Base-by-base conservation (phyloP, 2,329 filamentous ascomycete genomes). In the Pseudonectria foliicola region DNA sequence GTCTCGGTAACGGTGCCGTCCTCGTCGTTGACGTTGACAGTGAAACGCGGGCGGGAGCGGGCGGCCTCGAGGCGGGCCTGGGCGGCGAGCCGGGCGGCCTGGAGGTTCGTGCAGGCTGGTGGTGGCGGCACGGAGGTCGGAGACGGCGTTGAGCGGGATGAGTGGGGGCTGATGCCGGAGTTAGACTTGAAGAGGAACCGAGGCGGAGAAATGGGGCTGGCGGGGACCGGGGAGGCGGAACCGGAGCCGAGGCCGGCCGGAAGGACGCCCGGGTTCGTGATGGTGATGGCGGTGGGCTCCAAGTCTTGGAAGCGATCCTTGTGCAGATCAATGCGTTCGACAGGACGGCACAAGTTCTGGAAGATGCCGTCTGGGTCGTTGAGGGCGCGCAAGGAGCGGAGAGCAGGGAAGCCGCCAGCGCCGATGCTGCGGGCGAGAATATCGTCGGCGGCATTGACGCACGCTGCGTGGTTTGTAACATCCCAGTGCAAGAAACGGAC, bases 281-380 rank as follows among this genome's bases (percentile, higher is more conserved):
- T n/a, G n/a, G n/a, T n/a, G n/a, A n/a, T n/a, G 1, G 39, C 37
- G 10, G 43, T 29, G 7, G 37, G 35, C n/a, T 48, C 43, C 2
- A 40, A 26, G 13, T 29, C 15, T 13, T 60, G 62, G 50, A 67
- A 70, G 14, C 67, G 66, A 42, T 77, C 72, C 8, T 58, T 59
- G 1, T 70, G 64, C 14, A 72, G 60, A 27, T 77, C 68, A 13
- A 75, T 63, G 21, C 67, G 66, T 21, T 73, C 71, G 4, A 70
- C 62, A 1, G 82, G 82, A 28, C 70, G 71, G 56, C 84, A 89
- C 2, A 87, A 67, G 2, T 66, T 61, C 58, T 89, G 84, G 42
- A 88, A 76, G 7, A 74, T 47, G 16, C 82, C 84, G 5, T 84
- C 73, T 2, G 80, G 73, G 44, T 89, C 84, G 38, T 76, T 76